A percentile compares a stretch with the other conserved stretches of the same genome.
phyloP scores from a whole-genome alignment of 352 stramenopile genomes.

The Phytophthora melonis region DNA sequence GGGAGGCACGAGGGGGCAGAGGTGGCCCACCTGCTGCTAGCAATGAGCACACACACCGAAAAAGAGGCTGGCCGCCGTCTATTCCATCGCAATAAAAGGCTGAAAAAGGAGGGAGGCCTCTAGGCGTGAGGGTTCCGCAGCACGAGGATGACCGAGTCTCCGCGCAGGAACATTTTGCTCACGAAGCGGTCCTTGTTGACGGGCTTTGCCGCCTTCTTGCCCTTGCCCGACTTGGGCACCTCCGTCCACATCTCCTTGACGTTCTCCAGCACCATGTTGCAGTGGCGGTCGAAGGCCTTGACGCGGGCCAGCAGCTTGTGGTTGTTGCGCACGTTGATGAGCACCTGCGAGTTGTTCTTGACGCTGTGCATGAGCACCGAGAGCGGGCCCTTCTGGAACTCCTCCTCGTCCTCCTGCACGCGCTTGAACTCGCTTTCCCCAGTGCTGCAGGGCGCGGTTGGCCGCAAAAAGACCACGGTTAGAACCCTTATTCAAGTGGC shows the following conservation, averaged over 20 bases:
- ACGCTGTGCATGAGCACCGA: constrained; percentile 98
- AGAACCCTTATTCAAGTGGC: constrained; percentile 11
- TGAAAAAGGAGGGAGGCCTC: background rate
- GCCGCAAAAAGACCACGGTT: constrained; percentile 13
- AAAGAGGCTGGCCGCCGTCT: constrained; percentile 28
- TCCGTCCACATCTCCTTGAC: constrained; percentile 99
- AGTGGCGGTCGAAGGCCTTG: constrained; percentile 99
- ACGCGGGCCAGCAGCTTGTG: constrained; percentile 99
- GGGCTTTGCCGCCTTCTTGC: constrained; percentile 95
- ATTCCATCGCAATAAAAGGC: constrained; percentile 36
- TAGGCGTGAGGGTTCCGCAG: constrained; percentile 96
- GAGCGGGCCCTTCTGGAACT: constrained; percentile 97
- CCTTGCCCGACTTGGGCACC: constrained; percentile 97
- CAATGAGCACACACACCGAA: constrained; percentile 9
- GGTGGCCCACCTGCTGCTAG: constrained; percentile 13
- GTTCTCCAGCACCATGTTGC: constrained; percentile 99
- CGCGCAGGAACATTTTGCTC: constrained; percentile 99
- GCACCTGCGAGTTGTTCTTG: constrained; percentile 98
- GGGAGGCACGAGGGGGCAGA: constrained; percentile 15
- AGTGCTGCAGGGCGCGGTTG: constrained; percentile 17
- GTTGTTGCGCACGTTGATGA: constrained; percentile 99
- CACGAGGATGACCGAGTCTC: constrained; percentile 99
- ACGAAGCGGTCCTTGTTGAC: constrained; percentile 99
- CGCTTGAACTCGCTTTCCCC: constrained; percentile 80
- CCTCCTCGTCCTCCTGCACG: constrained; percentile 91